Base-by-base conservation (phyloP, 2,329 filamentous ascomycete genomes). In the Xylaria sp. region DNA sequence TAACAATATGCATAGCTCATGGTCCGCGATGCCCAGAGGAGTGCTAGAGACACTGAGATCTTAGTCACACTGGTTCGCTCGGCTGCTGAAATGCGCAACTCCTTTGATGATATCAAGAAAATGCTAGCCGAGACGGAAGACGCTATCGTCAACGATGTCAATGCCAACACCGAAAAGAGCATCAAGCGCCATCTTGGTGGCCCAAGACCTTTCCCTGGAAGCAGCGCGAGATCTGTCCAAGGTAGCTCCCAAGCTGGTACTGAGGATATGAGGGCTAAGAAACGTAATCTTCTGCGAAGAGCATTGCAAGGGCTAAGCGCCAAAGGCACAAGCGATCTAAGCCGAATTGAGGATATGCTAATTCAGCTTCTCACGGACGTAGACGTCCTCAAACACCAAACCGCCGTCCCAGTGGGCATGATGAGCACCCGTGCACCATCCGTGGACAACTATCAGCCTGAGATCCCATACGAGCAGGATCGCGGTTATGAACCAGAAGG, bases 31-130 rank as follows among this genome's bases (percentile, higher is more conserved):
- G 95, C 94, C 42, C 94, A 98, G 78, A 89, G 95, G 63, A 98
- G 95, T 77, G 95, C 95, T 47, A 87, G 95, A 46, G 95, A 99
- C 72, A 98, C 95, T 0, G 95, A 99, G 77, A 97, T 99, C 58
- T 82, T 99, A 17, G 92, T 97, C 49, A 94, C 95, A 0, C 86
- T 99, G 33, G 95, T 99, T 64, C 90, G 94, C 63, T 94, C 93
- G 57, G 94, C 95, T 3, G 90, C 95, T 12, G 95, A 99, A 78
- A 98, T 98, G 94, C 92, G 94, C 67, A 96, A 92, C 70, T 96
- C 92, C 0, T 96, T 98, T 74, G 92, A 96, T 68, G 94, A 97
- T 71, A 91, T 99, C 84, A 97, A 95, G 82, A 91, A 89, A 67
- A 90, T 96, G 73, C 90, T 99, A 64, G 90, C 91, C 52, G 91